These are phyloP conservation scores for Petasospora fabianii DNA, from an alignment of 1,139 yeast species.

Conservation along the genomic window DNA sequence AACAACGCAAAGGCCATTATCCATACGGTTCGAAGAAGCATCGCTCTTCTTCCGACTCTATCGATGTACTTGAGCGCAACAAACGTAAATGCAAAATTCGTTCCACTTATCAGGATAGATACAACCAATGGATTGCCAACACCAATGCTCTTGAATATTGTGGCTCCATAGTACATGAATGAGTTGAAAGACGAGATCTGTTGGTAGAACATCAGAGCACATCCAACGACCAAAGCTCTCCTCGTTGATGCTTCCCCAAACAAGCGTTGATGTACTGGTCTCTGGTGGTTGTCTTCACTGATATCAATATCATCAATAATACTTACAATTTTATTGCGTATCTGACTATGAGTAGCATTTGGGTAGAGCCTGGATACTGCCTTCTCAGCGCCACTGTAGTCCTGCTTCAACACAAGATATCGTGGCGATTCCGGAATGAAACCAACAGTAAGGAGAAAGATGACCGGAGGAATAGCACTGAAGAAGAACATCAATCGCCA, in stretches of 20 bases:
- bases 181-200: slow-evolving; percentile 76
- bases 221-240: slow-evolving; percentile 62
- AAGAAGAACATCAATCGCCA: slow-evolving; percentile 42
- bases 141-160: slow-evolving; percentile 59
- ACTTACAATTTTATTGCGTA: slow-evolving; percentile 29
- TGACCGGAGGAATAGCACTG: slow-evolving; percentile 38
- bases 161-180: slow-evolving; percentile 70
- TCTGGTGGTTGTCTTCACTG: slow-evolving; percentile 10
- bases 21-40: slow-evolving; percentile 50
- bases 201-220: slow-evolving; percentile 70
- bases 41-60: slow-evolving; percentile 57
- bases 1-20: slow-evolving; percentile 37
- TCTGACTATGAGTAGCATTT: slow-evolving; percentile 30
- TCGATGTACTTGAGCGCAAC: slow-evolving; percentile 59
- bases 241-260: slow-evolving; percentile 39
- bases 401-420: slow-evolving; percentile 41
- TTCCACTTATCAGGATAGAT: slow-evolving; percentile 60
- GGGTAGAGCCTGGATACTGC: slow-evolving; percentile 38
- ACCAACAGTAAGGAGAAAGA: slow-evolving; percentile 34
- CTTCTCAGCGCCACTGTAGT: slow-evolving; percentile 36
- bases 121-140: slow-evolving; percentile 59
- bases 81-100: slow-evolving; percentile 63
- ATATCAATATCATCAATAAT: slow-evolving; percentile 28
- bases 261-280: slow-evolving; percentile 10
- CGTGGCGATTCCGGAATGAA: slow-evolving; percentile 62